Conservation (phyloP, 78 protist species). For the Polysphondylium violaceum region DNA sequence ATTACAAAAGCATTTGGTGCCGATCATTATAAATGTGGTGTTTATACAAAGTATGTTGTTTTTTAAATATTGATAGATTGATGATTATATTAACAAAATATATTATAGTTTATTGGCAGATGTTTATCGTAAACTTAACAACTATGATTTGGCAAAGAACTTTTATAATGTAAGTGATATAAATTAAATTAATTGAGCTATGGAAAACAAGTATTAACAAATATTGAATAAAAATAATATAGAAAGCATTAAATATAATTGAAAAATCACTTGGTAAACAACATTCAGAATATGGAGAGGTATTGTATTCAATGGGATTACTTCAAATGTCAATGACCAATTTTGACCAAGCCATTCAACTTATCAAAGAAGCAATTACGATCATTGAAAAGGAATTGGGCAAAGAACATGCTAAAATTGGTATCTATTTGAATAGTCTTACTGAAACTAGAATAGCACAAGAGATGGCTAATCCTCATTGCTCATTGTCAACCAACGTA, state of each 20-base stretch:
- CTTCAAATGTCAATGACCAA: constrained; percentile 13
- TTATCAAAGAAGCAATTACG: constrained; percentile 33
- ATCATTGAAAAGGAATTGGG: constrained; percentile 20
- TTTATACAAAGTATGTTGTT: constrained; percentile 6
- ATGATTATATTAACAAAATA: neutral
- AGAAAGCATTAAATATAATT: constrained; percentile 25
- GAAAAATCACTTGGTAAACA: constrained; percentile 46
- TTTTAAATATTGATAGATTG: too few relatives aligned
- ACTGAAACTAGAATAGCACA: constrained; percentile 25
- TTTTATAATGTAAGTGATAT: neutral
- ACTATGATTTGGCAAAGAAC: constrained; percentile 26
- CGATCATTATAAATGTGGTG: constrained; percentile 61
- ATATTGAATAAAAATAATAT: neutral
- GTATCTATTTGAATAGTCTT: constrained; percentile 38
- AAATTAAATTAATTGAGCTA: neutral
- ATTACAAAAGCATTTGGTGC: constrained; percentile 29
- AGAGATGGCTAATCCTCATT: constrained; percentile 5
- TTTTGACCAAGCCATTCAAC: constrained; percentile 1
- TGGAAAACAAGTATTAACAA: too few relatives aligned
- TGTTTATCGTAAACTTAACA: constrained; percentile 40
- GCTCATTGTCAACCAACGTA: neutral
- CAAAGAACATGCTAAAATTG: constrained; percentile 50
- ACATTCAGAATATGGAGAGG: constrained; percentile 77
- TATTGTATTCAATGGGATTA: constrained; percentile 49
- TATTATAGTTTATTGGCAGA: constrained; percentile 41